Evolutionary conservation across 192 early-diverging fungal genomes (phyloP), one percentile per base, ranked within the genome.

Genomic region (Backusella mclennaniae): DNA sequence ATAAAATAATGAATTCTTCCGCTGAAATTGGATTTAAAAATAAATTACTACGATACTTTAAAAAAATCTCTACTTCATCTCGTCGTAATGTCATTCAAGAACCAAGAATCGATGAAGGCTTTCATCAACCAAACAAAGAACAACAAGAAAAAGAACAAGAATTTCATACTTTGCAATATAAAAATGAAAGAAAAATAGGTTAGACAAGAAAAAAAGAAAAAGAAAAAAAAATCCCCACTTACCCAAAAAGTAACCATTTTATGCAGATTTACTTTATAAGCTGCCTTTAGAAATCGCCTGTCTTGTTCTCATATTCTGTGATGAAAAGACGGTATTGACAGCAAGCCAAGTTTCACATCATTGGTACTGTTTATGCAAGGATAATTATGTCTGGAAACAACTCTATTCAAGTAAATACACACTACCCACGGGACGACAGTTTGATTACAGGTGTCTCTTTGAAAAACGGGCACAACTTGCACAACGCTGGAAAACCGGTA

Each of bases 331-430:
- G 8, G 19, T 80, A 4, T 35, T 76, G 5, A 29, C 26, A 19
- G 44, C 36, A 14, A 15, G 21, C 6, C 53, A 23, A 41, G 79
- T 80, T 0, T 76, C 70, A 6, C 53, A 46, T 0, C n/a, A 66
- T 8, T 77, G 75, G 79, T 19, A 74, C n/a, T 52, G 1, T 1
- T 11, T 81, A 7, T 56, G 66, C 26, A 67, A 49, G 26, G 75
- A 81, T 44, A 72, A 75, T 56, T 31, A 41, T 12, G 26, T 81
- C 9, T 81, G 79, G 79, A 73, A 66, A 2, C 39, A 41, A 14
- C 66, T 78, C 12, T 72, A 72, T 39, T 19, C 26, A 4, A 41
- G 53, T 38, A 23, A 73, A 35, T 33, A 49, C 38, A 36, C 68
- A 36, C 35, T 41, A 11, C 68, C 68, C n/a, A 14, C 21, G 11